Evolutionary conservation across 2,329 filamentous ascomycete species (phyloP), one percentile per base, ranked within the genome.

Genomic region (Aspergillus alliaceus): DNA sequence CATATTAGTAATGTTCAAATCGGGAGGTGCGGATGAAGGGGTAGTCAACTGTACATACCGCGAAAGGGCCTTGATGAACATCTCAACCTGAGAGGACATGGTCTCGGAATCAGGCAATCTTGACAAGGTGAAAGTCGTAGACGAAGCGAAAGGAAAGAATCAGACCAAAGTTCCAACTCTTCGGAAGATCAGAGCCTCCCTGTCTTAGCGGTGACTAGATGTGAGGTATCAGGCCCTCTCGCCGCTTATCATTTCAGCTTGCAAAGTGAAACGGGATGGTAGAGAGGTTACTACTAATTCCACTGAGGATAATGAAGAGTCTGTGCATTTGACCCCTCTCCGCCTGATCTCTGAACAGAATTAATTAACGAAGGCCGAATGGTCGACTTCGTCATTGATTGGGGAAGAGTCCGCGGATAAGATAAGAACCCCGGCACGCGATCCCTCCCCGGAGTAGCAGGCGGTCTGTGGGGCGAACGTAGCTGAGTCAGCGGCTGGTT

Each of bases 51-150:
- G 39, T 9, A 65, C 63, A 56, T 73, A 79, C 77, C 75, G 75
- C 31, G 77, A 80, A 39, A 79, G 58, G 18, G 74, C 74, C 58
- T 64, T 73, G 35, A 74, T 62, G 54, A 79, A 74, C 44, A 70
- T 60, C 61, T 74, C 70, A 18, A 66, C 54, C 56, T 75, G 70
- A 7, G 70, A 63, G 4, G 62, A 39, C 71, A 75, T 75, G 24
- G n/a, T 27, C 14, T n/a, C 24, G 15, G 24, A 29, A 29, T 27
- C 15, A 24, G 7, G 24, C 9, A 8, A 27, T n/a, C 11, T 27
- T 14, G 22, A 25, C 22, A 42, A 20, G 39, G 20, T 42, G 39
- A 14, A 2, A 24, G 20, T 42, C 11, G 40, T 6, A 27, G 7
- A 29, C 9, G 25, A 18, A 18, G 12, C 15, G 40, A 29, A 14